Evolutionary conservation across 192 early-diverging fungal species (phyloP), one percentile per base, ranked within the genome.

Genomic region (Mortierella alpina): DNA sequence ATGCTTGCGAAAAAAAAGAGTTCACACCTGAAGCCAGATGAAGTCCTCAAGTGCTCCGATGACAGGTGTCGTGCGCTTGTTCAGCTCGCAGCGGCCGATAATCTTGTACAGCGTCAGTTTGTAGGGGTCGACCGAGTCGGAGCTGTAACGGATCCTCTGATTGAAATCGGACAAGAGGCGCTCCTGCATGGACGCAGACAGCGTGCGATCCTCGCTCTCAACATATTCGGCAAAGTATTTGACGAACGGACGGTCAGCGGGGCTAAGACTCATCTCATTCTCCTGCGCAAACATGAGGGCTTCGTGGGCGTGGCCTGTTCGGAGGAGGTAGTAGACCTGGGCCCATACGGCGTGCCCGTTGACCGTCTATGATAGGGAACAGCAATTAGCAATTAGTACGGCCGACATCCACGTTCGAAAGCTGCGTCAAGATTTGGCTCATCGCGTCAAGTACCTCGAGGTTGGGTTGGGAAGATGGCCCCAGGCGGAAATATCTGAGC

Each of bases 101-200:
- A 96, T 91, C 73, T 96, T 96, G 84, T 93, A 95, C 18, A 99
- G 72, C 14, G 94, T 92, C 4, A 92, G 79, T 84, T 99, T 98
- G 88, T 95, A 99, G n/a, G 94, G 93, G 70, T 99, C 98, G 7
- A 88, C 88, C 11, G 69, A 65, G 31, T 86, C 83, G 18, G 69
- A 72, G 31, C 66, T 68, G 62, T 88, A 84, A 13, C 75, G 61
- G 22, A 85, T 66, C 49, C 85, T 71, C 56, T 84, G 82, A 46
- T 88, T 86, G 63, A 88, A 89, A 46, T 94, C 91, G 13, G 84
- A 83, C 22, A 90, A 53, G 5, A 97, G 73, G 11, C 84, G 73
- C 17, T 91, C 87, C 55, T 90, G 89, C 70, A 81, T 70, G 11
- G 68, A 59, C 45, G 80, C 69, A 8, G 89, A 82, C 63, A 91